phyloP scores from a whole-genome alignment of 768 basidiomycete genomes.

The Trametes coccinea region DNA sequence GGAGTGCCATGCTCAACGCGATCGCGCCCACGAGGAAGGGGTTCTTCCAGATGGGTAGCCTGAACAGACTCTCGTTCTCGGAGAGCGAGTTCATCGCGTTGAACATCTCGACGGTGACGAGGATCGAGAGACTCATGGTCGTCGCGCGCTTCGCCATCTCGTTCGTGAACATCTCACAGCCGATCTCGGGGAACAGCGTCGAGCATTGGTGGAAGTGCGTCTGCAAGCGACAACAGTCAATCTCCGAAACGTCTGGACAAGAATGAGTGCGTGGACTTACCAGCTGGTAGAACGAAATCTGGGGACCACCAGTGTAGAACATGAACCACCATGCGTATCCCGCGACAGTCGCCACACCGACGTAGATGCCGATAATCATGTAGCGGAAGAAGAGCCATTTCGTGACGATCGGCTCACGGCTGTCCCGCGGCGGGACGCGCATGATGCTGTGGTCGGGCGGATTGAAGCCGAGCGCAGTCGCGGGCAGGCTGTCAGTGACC shows the following conservation, averaged over 20 bases:
- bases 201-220: constrained; percentile 97
- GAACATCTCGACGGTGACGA: constrained; percentile 97
- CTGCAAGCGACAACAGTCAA: constrained; percentile 40
- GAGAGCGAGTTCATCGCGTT: constrained; percentile 98
- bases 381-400: constrained; percentile 97
- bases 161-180: constrained; percentile 95
- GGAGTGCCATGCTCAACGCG: constrained; percentile 86
- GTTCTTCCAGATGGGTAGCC: constrained; percentile 93
- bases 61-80: constrained; percentile 91
- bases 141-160: constrained; percentile 84
- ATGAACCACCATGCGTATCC: constrained; percentile 99
- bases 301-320: constrained; percentile 85
- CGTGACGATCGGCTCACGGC: constrained; percentile 87
- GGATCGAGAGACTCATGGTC: constrained; percentile 94
- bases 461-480: constrained; percentile 97
- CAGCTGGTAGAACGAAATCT: constrained; percentile 90
- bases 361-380: constrained; percentile 89
- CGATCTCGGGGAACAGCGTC: constrained; percentile 80
- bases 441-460: constrained; percentile 97
- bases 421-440: constrained; percentile 89
- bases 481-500: constrained; percentile 94
- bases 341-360: constrained; percentile 92
- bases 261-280: constrained; percentile 47
- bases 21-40: constrained; percentile 90
- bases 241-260: not conserved